Conservation (phyloP, 2,329 filamentous ascomycete species). For the Plenodomus lindquistii region DNA sequence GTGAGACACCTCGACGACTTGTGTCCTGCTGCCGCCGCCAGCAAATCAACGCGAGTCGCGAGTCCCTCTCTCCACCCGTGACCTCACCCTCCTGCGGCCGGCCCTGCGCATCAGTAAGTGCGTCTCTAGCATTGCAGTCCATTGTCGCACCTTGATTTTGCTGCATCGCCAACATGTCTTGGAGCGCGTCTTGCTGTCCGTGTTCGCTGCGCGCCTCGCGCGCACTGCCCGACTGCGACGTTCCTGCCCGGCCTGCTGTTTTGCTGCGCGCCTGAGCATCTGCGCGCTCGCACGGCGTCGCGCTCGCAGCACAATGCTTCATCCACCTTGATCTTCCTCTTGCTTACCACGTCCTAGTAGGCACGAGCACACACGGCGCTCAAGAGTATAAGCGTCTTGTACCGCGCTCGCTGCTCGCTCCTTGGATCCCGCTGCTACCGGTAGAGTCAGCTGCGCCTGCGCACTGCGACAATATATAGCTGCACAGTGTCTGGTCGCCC, state of each 20-base stretch:
- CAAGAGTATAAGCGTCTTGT: slow-evolving; percentile 22
- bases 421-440: slow-evolving; percentile 18
- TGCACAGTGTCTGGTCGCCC: slow-evolving; percentile 21
- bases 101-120: slow-evolving; percentile 40
- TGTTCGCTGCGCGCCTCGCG: not conserved
- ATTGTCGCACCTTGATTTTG: slow-evolving; percentile 12
- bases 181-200: not conserved
- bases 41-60: slow-evolving; percentile 29
- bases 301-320: slow-evolving; percentile 1
- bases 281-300: not conserved
- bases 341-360: slow-evolving; percentile 30
- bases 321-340: slow-evolving; percentile 16
- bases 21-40: slow-evolving; percentile 14
- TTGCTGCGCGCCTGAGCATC: slow-evolving; percentile 1
- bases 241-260: not conserved
- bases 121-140: slow-evolving; percentile 6
- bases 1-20: slow-evolving; percentile 23
- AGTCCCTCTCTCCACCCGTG: slow-evolving; percentile 34
- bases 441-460: slow-evolving; percentile 36
- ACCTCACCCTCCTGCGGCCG: slow-evolving; percentile 39
- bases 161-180: slow-evolving; percentile 2
- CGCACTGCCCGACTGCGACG: too few relatives aligned
- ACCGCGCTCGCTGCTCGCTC: slow-evolving; percentile 24
- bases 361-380: slow-evolving; percentile 27
- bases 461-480: slow-evolving; percentile 27